Evolutionary conservation across 176 grass and related monocot species (phyloP), one percentile per base, ranked within the genome.

Genomic region (Triticum dicoccoides): DNA sequence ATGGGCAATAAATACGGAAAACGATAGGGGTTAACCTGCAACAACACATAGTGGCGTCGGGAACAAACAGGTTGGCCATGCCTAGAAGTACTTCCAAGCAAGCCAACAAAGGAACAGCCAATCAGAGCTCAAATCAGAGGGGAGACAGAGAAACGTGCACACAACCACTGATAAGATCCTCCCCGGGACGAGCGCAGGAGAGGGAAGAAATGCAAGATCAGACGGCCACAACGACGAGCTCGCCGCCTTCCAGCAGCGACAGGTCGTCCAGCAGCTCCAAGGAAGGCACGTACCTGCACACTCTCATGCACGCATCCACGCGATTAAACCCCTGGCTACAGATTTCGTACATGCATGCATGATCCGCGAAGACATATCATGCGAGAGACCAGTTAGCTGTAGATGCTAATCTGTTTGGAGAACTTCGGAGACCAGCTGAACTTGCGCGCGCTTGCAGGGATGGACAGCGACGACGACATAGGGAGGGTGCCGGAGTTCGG

Each of bases 191-290:
- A 78, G 29, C 35, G 20, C 33, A 38, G 5, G 68, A 4, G 81
- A 52, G 51, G 51, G 7, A 73, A 76, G 77, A 81, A 90, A 90
- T 93, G 86, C 92, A 92, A 77, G 94, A 94, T 7, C 97, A 87
- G 83, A 85, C 81, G 74, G 79, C 78, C 64, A 89, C 87, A 37
- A 91, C 82, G 76, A 87, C 91, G 73, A 97, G 84, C 86, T 92
- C 93, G 71, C 90, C 91, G 66, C 92, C 80, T 73, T 99, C 94
- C 68, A 99, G 97, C 90, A 99, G 94, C 90, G 92, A 94, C 67
- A 88, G 94, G 78, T 99, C 94, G 17, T 99, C 92, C 10, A 96
- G 94, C 78, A 92, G 89, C 87, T 96, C 97, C 78, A 92, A 92
- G 75, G 89, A 98, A 95, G 95, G 93, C 86, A 82, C 82, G 47